Base-by-base conservation (phyloP, 208 protist genomes). In the Strigomonas galati region DNA sequence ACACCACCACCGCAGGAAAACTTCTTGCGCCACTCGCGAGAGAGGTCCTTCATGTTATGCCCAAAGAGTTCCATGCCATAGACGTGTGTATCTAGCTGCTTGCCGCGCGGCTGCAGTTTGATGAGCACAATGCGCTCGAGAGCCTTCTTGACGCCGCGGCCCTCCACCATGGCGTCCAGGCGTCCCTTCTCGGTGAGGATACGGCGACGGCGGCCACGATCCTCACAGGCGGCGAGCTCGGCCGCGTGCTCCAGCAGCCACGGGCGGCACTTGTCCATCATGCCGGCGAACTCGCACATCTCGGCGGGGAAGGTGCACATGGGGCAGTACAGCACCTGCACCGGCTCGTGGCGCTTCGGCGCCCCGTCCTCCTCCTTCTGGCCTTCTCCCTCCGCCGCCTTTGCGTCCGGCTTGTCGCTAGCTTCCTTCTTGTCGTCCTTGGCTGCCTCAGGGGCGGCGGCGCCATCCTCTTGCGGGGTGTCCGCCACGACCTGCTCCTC, bases 241-340 rank as follows among this genome's bases (percentile, higher is more conserved):
- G 83, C 80, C 2, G 88, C 87, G 67, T 96, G 82, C 63, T 92
- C 82, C 19, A 87, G 84, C 53, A 97, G 76, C 90, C 90, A 96
- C 56, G 88, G 87, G 9, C 87, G 83, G 69, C 92, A 97, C 75
- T 95, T 89, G 27, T 97, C 89, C 71, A 93, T 83, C 79, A 93
- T 90, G 12, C 92, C 92, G 62, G 82, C 83, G 76, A 89, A 97
- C 80, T 96, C 92, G 65, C 92, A 97, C 78, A 91, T 89, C 71
- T 97, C 92, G 0, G 89, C 87, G 0, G 92, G 92, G 43, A 97
- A 95, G 35, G 82, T 95, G 74, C 92, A 97, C 26, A 89, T 82
- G 19, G 92, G 90, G 72, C 92, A 97, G 79, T 97, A 97, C 21
- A 91, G 74, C 44, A 97, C 89, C 56, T 88, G 62, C 24, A 96